These are phyloP conservation scores for Platanthera guangdongensis DNA, from an alignment of 106 monocot species.

Conservation along the genomic window DNA sequence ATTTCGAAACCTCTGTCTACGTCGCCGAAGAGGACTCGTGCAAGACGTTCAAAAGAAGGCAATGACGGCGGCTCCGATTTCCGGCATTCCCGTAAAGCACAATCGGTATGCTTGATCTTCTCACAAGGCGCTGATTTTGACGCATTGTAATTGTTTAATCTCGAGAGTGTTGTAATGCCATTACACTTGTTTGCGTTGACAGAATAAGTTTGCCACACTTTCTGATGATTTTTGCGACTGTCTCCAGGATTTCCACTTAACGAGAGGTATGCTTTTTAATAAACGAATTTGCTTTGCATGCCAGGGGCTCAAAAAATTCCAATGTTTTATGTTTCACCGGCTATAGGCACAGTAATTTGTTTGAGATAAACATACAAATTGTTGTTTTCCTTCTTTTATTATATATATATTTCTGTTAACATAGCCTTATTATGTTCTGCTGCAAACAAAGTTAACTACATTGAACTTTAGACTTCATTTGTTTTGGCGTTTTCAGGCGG, in stretches of 20 bases:
- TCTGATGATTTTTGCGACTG: conserved; percentile 7
- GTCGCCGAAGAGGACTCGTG: background rate
- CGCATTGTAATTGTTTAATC: background rate
- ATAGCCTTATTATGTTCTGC: too few relatives aligned
- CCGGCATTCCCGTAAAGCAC: background rate
- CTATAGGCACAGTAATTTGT: background rate
- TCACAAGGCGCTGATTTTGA: background rate
- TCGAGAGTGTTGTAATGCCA: background rate
- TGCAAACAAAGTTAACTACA: too few relatives aligned
- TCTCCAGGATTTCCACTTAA: conserved; percentile 3
- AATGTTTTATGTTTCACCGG: background rate
- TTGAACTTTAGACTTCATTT: too few relatives aligned
- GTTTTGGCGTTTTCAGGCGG: too few relatives aligned
- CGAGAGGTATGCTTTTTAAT: background rate
- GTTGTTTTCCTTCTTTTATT: too few relatives aligned
- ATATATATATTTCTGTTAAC: too few relatives aligned
- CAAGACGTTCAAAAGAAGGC: background rate
- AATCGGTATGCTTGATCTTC: background rate
- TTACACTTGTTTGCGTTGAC: background rate
- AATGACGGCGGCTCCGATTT: background rate
- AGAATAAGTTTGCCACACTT: background rate
- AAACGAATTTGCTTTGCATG: background rate
- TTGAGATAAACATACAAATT: too few relatives aligned
- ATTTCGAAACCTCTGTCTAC: background rate
- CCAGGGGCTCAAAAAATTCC: background rate